Percentiles rank a stretch among this genome's conserved stretches.
Conservation (phyloP, 1,284 basidiomycete species). For the Takashimella koratensis region DNA sequence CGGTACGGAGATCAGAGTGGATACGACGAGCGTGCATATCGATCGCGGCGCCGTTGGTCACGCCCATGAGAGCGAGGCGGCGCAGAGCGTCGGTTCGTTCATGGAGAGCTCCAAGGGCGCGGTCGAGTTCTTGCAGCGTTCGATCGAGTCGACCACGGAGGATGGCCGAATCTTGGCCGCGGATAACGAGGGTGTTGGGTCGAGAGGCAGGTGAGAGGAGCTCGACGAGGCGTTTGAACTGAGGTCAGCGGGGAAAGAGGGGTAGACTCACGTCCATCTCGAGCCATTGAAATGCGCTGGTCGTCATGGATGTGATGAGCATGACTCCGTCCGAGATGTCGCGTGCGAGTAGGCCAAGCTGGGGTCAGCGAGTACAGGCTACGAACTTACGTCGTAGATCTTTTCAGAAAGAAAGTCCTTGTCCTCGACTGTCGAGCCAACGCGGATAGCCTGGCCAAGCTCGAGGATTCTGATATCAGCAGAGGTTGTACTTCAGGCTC, state of each 20-base stretch:
- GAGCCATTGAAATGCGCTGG: conserved; percentile 42
- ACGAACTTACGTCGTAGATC: conserved; percentile 32
- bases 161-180: conserved; percentile 1
- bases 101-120: conserved; percentile 27
- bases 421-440: conserved; percentile 35
- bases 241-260: neutral
- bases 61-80: conserved; percentile 9
- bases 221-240: conserved; percentile 34
- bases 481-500: conserved; percentile 2
- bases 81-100: conserved; percentile 5
- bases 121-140: conserved; percentile 28
- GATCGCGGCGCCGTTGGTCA: neutral
- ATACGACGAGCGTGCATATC: neutral
- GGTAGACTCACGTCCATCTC: conserved; percentile 37
- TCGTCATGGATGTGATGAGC: conserved; percentile 37
- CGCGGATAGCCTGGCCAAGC: conserved; percentile 34
- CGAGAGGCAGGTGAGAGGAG: conserved; percentile 21
- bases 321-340: conserved; percentile 39
- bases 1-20: conserved; percentile 9
- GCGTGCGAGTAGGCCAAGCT: conserved; percentile 40
- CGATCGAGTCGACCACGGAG: conserved; percentile 31
- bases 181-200: conserved; percentile 2
- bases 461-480: conserved; percentile 39
- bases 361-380: conserved; percentile 6
- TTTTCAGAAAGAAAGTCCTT: conserved; percentile 31